phyloP scores from a whole-genome alignment of 2,329 filamentous ascomycete genomes.

The Hypoxylon sp. region DNA sequence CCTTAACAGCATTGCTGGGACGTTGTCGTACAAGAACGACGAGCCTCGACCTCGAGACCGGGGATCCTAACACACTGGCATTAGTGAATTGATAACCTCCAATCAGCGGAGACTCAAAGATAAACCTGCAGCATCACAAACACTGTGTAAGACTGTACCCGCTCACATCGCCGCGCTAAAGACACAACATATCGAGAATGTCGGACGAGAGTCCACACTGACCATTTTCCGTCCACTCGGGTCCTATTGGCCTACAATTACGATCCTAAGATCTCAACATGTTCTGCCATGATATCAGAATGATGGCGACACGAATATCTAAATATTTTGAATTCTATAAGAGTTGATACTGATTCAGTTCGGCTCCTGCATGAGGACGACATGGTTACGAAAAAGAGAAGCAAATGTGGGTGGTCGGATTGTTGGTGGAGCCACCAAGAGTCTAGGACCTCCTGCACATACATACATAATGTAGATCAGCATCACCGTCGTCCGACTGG shows the following conservation, averaged over 20 bases:
- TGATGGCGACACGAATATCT: neutral
- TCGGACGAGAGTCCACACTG: constrained; percentile 7
- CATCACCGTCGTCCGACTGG: constrained; percentile 37
- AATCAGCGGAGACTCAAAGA: constrained; percentile 50
- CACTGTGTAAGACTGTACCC: constrained; percentile 52
- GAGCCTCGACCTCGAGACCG: constrained; percentile 38
- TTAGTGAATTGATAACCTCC: constrained; percentile 41
- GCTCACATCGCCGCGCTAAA: constrained; percentile 33
- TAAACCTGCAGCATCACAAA: constrained; percentile 51
- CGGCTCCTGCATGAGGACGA: neutral
- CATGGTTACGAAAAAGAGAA: neutral
- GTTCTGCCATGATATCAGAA: constrained; percentile 9
- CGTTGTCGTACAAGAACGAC: constrained; percentile 20
- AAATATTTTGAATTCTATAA: neutral
- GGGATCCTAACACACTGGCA: constrained; percentile 41
- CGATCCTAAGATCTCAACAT: constrained; percentile 17
- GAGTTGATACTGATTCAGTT: constrained; percentile 1
- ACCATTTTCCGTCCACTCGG: neutral
- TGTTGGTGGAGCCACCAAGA: constrained; percentile 39
- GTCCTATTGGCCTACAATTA: constrained; percentile 4
- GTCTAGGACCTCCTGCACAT: constrained; percentile 14
- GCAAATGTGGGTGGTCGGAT: constrained; percentile 32
- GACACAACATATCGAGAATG: constrained; percentile 20
- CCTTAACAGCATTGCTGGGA: constrained; percentile 16
- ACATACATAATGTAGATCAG: constrained; percentile 37